A percentile compares a stretch with the other conserved stretches of the same genome.
These are phyloP conservation scores for Lathyrus aphaca DNA, from an alignment of 306 rosid species.

Conservation along the genomic window DNA sequence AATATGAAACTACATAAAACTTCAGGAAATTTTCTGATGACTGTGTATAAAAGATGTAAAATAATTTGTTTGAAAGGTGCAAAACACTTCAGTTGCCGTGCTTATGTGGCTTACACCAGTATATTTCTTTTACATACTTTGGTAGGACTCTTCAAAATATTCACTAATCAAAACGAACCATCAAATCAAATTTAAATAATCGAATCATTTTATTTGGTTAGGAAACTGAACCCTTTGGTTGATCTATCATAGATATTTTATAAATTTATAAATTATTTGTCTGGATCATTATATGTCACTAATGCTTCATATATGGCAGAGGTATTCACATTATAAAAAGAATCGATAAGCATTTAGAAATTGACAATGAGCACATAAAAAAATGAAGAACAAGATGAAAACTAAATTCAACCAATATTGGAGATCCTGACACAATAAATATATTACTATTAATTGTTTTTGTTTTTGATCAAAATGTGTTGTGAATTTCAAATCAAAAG, in stretches of 20 bases:
- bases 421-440: background rate
- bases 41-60: slow-evolving; percentile 40
- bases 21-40: slow-evolving; percentile 28
- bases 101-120: slow-evolving; percentile 9
- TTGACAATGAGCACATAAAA: too few species aligned
- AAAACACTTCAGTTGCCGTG: slow-evolving; percentile 10
- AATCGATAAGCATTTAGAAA: background rate
- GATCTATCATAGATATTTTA: too few species aligned
- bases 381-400: background rate
- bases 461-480: background rate
- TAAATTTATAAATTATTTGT: too few species aligned
- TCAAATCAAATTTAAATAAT: too few species aligned
- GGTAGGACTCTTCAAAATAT: too few species aligned
- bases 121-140: background rate
- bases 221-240: too few species aligned
- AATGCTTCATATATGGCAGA: background rate
- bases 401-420: background rate
- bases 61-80: slow-evolving; percentile 11
- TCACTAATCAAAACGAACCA: too few species aligned
- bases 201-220: too few species aligned
- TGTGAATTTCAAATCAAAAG: too few species aligned
- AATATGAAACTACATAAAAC: slow-evolving; percentile 35
- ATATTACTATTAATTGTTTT: too few species aligned
- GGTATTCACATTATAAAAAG: background rate
- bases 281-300: background rate